Conservation (phyloP, 257 asterid species). For the Misopates orontium region DNA sequence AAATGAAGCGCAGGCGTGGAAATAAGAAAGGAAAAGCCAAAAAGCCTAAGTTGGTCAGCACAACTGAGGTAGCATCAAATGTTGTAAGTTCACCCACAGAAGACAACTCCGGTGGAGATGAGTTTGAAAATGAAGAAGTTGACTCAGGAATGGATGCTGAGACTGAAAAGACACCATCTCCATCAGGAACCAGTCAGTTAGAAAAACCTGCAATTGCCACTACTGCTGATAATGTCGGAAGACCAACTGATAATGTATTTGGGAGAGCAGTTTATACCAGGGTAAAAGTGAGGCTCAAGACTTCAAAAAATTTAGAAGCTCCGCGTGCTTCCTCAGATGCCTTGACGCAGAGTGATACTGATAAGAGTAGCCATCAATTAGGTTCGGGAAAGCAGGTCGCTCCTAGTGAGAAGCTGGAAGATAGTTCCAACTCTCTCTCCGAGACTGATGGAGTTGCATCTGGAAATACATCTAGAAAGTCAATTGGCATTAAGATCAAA, state of each 20-base stretch:
- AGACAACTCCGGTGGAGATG: constrained; percentile 58
- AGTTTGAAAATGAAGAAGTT: constrained; percentile 60
- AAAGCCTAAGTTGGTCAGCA: constrained; percentile 50
- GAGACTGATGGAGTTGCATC: constrained; percentile 53
- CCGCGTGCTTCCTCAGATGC: constrained; percentile 58
- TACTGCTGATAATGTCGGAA: constrained; percentile 34
- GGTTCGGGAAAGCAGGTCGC: constrained; percentile 57
- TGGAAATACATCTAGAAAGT: constrained; percentile 49
- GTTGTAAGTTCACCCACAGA: constrained; percentile 47
- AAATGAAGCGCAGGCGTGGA: constrained; percentile 85
- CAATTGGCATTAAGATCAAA: constrained; percentile 69
- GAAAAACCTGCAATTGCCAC: constrained; percentile 34
- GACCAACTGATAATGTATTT: constrained; percentile 48
- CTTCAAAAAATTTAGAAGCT: constrained; percentile 65
- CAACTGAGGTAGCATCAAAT: constrained; percentile 53
- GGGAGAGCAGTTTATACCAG: constrained; percentile 71
- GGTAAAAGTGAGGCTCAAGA: constrained; percentile 87
- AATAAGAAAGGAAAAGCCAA: constrained; percentile 66
- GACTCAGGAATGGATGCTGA: constrained; percentile 73
- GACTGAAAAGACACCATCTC: constrained; percentile 55
- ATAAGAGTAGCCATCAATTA: constrained; percentile 62
- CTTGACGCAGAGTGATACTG: constrained; percentile 68
- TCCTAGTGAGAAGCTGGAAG: constrained; percentile 69
- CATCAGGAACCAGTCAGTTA: constrained; percentile 37
- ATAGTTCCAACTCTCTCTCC: constrained; percentile 77